phyloP scores from a whole-genome alignment of 352 stramenopile species.

The Phytophthora rubi region DNA sequence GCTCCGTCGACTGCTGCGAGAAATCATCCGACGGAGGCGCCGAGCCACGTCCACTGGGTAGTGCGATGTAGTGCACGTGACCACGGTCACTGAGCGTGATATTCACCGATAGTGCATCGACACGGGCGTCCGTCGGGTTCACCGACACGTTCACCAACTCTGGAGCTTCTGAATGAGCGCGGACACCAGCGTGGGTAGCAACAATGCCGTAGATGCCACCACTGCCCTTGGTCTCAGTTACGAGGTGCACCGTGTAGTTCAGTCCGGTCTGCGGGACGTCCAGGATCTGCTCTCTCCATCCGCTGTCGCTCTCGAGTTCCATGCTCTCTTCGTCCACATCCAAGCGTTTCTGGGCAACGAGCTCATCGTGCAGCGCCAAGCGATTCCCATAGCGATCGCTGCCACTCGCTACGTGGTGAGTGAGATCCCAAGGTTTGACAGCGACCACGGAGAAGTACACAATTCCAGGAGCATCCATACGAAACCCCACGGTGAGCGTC shows the following conservation, averaged over 20 bases:
- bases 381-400: conserved; percentile 73
- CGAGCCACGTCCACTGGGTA: conserved; percentile 40
- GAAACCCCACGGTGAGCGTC: conserved; percentile 68
- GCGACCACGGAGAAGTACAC: conserved; percentile 71
- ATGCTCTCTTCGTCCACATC: conserved; percentile 40
- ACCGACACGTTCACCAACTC: conserved; percentile 45
- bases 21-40: conserved; percentile 20
- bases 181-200: conserved; percentile 60
- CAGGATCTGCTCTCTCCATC: conserved; percentile 63
- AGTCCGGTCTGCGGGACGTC: conserved; percentile 51
- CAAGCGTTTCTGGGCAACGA: conserved; percentile 52
- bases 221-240: conserved; percentile 72
- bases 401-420: conserved; percentile 43
- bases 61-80: conserved; percentile 69
- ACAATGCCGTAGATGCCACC: conserved; percentile 79
- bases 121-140: conserved; percentile 60
- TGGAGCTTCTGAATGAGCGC: conserved; percentile 55
- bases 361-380: conserved; percentile 59
- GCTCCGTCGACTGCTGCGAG: conserved; percentile 22
- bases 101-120: conserved; percentile 67
- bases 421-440: conserved; percentile 42
- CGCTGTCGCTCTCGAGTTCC: conserved; percentile 39
- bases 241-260: conserved; percentile 80
- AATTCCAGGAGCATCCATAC: conserved; percentile 56
- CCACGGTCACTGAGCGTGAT: conserved; percentile 54